These are phyloP conservation scores for Ogataea sp. DNA, from an alignment of 805 yeast genomes.

Conservation along the genomic window DNA sequence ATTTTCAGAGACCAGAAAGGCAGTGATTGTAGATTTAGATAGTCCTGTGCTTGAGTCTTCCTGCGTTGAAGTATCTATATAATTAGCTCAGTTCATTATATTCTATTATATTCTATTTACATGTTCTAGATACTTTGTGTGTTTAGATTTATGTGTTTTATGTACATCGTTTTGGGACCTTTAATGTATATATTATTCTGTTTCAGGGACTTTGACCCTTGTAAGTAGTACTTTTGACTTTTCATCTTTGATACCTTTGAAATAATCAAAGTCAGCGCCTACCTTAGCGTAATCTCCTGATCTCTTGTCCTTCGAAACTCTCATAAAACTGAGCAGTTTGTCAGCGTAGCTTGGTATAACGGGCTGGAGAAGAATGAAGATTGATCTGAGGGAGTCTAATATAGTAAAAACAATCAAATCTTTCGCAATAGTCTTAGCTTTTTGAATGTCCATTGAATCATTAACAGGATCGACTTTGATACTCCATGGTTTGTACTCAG, in stretches of 20 bases:
- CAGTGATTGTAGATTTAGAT: constrained; percentile 60
- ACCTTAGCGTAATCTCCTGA: constrained; percentile 34
- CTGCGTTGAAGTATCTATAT: constrained; percentile 28
- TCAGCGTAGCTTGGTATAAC: constrained; percentile 61
- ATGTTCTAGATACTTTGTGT: too few species aligned
- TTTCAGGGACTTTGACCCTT: too few species aligned
- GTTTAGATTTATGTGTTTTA: too few species aligned
- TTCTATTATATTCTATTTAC: constrained; percentile 5
- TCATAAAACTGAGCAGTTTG: constrained; percentile 52
- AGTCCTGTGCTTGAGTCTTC: constrained; percentile 47
- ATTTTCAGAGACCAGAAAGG: constrained; percentile 56
- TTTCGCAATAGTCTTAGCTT: constrained; percentile 20
- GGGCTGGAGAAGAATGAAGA: constrained; percentile 61
- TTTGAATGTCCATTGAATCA: constrained; percentile 3
- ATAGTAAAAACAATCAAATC: constrained; percentile 55
- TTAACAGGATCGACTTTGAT: constrained; percentile 24
- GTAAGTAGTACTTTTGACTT: too few species aligned
- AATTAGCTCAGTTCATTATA: constrained; percentile 2
- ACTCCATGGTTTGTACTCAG: constrained; percentile 71
- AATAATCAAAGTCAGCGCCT: constrained; percentile 58
- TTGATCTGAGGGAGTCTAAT: constrained; percentile 62
- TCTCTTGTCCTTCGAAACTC: constrained; percentile 39
- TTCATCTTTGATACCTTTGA: constrained; percentile 31
- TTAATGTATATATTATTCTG: too few species aligned
- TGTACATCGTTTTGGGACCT: too few species aligned